Conservation (phyloP, 768 basidiomycete species). For the Psilocybe cubensis region DNA sequence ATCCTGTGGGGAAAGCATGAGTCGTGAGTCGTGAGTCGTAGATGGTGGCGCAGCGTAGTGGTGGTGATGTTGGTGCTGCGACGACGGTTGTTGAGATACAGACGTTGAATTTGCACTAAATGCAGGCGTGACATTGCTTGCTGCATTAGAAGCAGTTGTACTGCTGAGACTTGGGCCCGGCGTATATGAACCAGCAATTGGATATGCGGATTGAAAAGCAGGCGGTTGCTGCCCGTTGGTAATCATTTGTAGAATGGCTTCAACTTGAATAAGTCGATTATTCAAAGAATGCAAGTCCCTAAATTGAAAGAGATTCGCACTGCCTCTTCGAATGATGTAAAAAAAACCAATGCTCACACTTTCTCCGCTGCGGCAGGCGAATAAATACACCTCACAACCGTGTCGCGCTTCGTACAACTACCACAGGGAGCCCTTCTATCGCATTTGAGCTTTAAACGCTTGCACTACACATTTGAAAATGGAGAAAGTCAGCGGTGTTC, state of each 20-base stretch:
- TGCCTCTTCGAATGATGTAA: not conserved
- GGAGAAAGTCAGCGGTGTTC: not conserved
- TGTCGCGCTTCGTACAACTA: slow-evolving; percentile 80
- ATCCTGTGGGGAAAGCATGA: slow-evolving; percentile 60
- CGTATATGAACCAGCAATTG: slow-evolving; percentile 22
- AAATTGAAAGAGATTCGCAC: slow-evolving; percentile 1
- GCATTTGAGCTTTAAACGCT: slow-evolving; percentile 86
- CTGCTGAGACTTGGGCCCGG: not conserved
- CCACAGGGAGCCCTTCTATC: slow-evolving; percentile 79
- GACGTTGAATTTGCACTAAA: not conserved
- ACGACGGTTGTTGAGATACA: slow-evolving; percentile 3
- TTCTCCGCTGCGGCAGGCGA: slow-evolving; percentile 86
- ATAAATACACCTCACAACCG: slow-evolving; percentile 72
- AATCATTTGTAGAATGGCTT: slow-evolving; percentile 58
- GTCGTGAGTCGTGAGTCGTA: slow-evolving; percentile 37
- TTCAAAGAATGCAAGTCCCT: slow-evolving; percentile 85
- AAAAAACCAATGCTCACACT: slow-evolving; percentile 48
- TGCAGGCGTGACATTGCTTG: not conserved
- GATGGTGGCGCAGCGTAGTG: slow-evolving; percentile 38
- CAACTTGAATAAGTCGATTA: slow-evolving; percentile 76
- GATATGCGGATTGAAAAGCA: slow-evolving; percentile 41
- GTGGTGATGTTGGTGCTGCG: slow-evolving; percentile 33
- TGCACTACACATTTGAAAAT: slow-evolving; percentile 57
- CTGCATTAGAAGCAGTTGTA: not conserved
- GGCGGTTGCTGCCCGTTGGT: slow-evolving; percentile 41